A percentile compares a stretch with the other conserved stretches of the same genome.
phyloP scores from a whole-genome alignment of 441 rosid species.

The Hura crepitans region DNA sequence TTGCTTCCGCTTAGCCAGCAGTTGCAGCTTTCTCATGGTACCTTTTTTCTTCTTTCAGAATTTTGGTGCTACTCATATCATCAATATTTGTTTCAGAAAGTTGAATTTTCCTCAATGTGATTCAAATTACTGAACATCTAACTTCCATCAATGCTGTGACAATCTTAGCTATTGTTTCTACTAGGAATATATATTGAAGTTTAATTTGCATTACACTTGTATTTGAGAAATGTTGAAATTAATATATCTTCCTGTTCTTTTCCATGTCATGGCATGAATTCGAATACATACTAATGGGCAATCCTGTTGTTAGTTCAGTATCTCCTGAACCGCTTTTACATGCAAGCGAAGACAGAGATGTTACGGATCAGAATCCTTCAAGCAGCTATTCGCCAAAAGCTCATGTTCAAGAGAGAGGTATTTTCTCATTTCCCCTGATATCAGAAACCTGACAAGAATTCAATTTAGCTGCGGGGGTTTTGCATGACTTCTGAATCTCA shows the following conservation, averaged over 20 bases:
- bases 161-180: neutral
- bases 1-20: constrained; percentile 48
- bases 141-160: neutral
- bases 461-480: neutral
- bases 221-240: neutral
- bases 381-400: constrained; percentile 4
- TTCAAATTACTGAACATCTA: neutral
- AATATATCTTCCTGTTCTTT: neutral
- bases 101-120: neutral
- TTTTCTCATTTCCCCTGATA: neutral
- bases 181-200: neutral
- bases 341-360: constrained; percentile 11
- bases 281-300: constrained; percentile 7
- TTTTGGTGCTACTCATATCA: neutral
- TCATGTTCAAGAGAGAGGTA: constrained; percentile 33
- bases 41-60: too few relatives aligned
- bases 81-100: neutral
- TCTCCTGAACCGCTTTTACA: constrained; percentile 17
- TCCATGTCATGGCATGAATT: neutral
- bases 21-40: constrained; percentile 59
- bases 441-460: neutral
- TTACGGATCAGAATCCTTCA: neutral
- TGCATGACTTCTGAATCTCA: neutral
- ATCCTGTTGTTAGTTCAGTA: constrained; percentile 13
- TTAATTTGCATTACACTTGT: neutral